phyloP scores from a whole-genome alignment of 176 grass and related monocot species.

The Sorghum bicolor region Sorghum_bicolor_NCBIv3 NC_012870.2:66616501-66617000 shows the following conservation, averaged over 20 bases:
- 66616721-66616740: neutral
- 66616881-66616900: neutral
- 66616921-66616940: too few species aligned
- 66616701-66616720: constrained; percentile 22
- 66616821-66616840: neutral
- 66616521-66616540: constrained; percentile 97
- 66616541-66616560: constrained; percentile 96
- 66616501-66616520: constrained; percentile 96
- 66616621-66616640: constrained; percentile 29
- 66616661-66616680: constrained; percentile 54
- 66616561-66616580: constrained; percentile 98
- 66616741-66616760: neutral
- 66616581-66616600: constrained; percentile 59
- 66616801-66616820: neutral
- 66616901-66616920: neutral
- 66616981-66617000: too few species aligned
- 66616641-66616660: constrained; percentile 13
- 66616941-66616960: too few species aligned
- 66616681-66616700: constrained; percentile 45
- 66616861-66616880: neutral
- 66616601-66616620: constrained; percentile 27
- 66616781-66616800: neutral
- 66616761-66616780: neutral
- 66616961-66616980: too few species aligned
- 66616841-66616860: neutral